phyloP scores from a whole-genome alignment of 1,284 basidiomycete species.

The Cryptococcus jaspeensis region DNA sequence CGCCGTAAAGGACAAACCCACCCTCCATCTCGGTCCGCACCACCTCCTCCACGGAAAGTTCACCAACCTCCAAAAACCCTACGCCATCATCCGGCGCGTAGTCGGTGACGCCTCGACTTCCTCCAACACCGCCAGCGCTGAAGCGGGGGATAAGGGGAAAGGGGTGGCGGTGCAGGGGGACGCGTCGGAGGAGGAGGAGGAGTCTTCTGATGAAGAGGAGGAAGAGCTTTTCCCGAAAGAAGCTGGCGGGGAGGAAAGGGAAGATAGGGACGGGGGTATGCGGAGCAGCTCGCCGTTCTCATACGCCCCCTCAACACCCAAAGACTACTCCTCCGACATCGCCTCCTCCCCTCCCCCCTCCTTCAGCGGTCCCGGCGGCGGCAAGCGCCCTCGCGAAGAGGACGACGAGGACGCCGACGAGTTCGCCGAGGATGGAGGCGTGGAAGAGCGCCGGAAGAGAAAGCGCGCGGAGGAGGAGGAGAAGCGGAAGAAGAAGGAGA shows the following conservation, averaged over 20 bases:
- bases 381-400: slow-evolving; percentile 2
- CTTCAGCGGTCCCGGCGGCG: too few relatives aligned
- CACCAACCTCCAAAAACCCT: slow-evolving; percentile 68
- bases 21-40: slow-evolving; percentile 71
- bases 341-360: slow-evolving; percentile 2
- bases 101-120: slow-evolving; percentile 4
- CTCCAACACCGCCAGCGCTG: too few relatives aligned
- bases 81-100: slow-evolving; percentile 59
- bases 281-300: slow-evolving; percentile 18
- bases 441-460: slow-evolving; percentile 2
- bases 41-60: slow-evolving; percentile 87
- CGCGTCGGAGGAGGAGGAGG: slow-evolving; percentile 9
- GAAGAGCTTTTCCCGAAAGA: slow-evolving; percentile 7
- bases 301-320: slow-evolving; percentile 21
- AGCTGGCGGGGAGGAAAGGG: slow-evolving; percentile 6
- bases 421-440: slow-evolving; percentile 11
- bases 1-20: slow-evolving; percentile 65
- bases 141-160: slow-evolving; percentile 1
- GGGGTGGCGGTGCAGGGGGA: slow-evolving; percentile 17
- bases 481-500: slow-evolving; percentile 6
- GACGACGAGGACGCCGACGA: slow-evolving; percentile 26
- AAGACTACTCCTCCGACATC: slow-evolving; percentile 48
- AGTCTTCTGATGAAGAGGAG: slow-evolving; percentile 21
- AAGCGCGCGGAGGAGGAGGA: not conserved
- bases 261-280: slow-evolving; percentile 29